Evolutionary conservation across 2,329 filamentous ascomycete genomes (phyloP).

Genomic region (Nannizziopsis arthrosporioides): DNA sequence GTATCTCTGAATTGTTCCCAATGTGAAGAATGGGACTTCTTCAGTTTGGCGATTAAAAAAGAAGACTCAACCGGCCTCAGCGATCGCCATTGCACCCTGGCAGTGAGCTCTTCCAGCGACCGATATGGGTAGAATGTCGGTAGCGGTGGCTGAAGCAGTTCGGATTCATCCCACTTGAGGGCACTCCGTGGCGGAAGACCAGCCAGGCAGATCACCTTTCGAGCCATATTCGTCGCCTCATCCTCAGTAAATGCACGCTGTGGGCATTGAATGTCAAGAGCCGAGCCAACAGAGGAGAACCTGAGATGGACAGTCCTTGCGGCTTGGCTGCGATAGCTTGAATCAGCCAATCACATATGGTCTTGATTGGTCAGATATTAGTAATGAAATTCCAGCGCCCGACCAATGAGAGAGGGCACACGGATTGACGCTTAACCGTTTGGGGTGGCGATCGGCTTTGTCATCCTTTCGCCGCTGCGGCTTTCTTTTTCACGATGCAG

Average conservation of each 20-base stretch:
- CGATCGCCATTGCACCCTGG: constrained; percentile 14
- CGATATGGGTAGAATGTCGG: constrained; percentile 27
- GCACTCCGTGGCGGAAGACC: constrained; percentile 49
- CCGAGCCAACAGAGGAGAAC: background rate
- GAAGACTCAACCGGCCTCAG: constrained; percentile 1
- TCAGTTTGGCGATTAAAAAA: constrained; percentile 8
- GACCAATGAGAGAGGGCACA: no score
- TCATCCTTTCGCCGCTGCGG: constrained; percentile 11
- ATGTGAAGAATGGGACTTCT: constrained; percentile 14
- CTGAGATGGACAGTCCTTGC: background rate
- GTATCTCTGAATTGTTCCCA: constrained; percentile 15
- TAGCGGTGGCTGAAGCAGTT: constrained; percentile 35
- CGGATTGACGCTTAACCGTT: background rate
- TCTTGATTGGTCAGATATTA: background rate
- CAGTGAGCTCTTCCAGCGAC: background rate
- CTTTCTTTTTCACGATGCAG: background rate
- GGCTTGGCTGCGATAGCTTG: background rate
- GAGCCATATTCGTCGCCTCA: constrained; percentile 18
- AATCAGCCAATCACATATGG: background rate
- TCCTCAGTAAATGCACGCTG: background rate
- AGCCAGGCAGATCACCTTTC: constrained; percentile 40
- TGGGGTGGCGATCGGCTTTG: constrained; percentile 7
- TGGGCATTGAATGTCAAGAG: background rate
- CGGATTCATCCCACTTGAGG: constrained; percentile 44
- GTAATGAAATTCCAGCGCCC: background rate